Conservation (phyloP, 2,329 filamentous ascomycete species). For the Cladosporium sp. region DNA sequence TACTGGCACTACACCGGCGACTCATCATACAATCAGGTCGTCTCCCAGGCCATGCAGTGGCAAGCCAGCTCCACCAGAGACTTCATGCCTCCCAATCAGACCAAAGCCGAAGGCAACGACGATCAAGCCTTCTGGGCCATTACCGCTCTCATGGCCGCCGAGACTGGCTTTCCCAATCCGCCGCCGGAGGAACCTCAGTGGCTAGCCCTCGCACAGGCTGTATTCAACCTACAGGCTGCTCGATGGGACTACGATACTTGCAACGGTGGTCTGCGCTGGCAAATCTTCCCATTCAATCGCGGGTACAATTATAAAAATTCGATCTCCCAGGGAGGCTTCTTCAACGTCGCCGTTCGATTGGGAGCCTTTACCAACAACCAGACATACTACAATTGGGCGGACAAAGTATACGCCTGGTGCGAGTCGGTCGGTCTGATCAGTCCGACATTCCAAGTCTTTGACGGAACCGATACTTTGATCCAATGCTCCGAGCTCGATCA, state of each 20-base stretch:
- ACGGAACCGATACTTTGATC: conserved; percentile 42
- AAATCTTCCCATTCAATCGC: conserved; percentile 43
- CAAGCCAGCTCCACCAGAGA: conserved; percentile 56
- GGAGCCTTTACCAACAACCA: conserved; percentile 38
- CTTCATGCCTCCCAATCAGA: conserved; percentile 52
- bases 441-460: conserved; percentile 44
- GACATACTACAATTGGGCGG: conserved; percentile 64
- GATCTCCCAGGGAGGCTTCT: conserved; percentile 51
- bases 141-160: conserved; percentile 52
- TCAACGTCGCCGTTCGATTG: conserved; percentile 44
- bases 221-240: conserved; percentile 36
- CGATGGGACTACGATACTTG: conserved; percentile 36
- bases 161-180: conserved; percentile 44
- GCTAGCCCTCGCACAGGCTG: conserved; percentile 41
- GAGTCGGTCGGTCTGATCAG: conserved; percentile 56
- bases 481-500: conserved; percentile 44
- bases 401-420: conserved; percentile 35
- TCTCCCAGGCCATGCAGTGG: conserved; percentile 54
- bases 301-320: conserved; percentile 48
- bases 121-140: conserved; percentile 58
- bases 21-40: conserved; percentile 56
- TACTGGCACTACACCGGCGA: conserved; percentile 68
- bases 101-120: conserved; percentile 43
- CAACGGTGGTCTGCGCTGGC: conserved; percentile 35
- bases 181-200: conserved; percentile 37